Evolutionary conservation across 202 grass and related monocot species (phyloP).

Genomic region (Carex arenaria): DNA sequence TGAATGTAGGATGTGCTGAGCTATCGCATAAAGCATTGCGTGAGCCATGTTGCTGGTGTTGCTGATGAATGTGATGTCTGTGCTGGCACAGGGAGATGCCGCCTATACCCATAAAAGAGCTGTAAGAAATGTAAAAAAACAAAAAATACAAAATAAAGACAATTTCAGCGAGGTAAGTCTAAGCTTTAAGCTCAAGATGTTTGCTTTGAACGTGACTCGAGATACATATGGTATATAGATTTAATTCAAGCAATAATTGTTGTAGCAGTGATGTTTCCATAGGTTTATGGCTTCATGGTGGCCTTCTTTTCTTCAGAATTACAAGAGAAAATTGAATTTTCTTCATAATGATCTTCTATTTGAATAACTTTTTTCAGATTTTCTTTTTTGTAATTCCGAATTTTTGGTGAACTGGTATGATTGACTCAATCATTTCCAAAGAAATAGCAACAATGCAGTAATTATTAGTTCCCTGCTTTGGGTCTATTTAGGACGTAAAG

Average conservation of each 20-base stretch:
- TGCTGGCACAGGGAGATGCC: conserved; percentile 75
- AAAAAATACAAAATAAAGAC: not conserved
- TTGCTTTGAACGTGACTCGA: not conserved
- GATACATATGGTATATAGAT: not conserved
- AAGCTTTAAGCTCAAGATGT: not conserved
- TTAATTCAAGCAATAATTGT: not conserved
- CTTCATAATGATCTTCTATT: too few species aligned
- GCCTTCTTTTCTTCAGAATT: not conserved
- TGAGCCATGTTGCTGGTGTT: conserved; percentile 56
- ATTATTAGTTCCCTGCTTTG: too few species aligned
- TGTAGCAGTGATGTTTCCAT: not conserved
- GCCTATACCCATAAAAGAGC: conserved; percentile 38
- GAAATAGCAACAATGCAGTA: too few species aligned
- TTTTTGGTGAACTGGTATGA: too few species aligned
- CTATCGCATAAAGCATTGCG: conserved; percentile 77
- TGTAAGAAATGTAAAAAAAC: not conserved
- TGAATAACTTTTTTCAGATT: too few species aligned
- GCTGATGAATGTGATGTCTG: conserved; percentile 65
- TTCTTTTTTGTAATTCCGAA: too few species aligned
- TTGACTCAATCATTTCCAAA: too few species aligned
- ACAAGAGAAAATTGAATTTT: too few species aligned
- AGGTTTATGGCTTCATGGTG: not conserved
- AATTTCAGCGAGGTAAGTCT: not conserved
- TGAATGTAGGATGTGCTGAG: conserved; percentile 75
- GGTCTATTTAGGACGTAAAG: too few species aligned